A percentile compares a stretch with the other conserved stretches of the same genome.
Conservation (phyloP, 2,329 filamentous ascomycete genomes). For the Beauveria medogensis region DNA sequence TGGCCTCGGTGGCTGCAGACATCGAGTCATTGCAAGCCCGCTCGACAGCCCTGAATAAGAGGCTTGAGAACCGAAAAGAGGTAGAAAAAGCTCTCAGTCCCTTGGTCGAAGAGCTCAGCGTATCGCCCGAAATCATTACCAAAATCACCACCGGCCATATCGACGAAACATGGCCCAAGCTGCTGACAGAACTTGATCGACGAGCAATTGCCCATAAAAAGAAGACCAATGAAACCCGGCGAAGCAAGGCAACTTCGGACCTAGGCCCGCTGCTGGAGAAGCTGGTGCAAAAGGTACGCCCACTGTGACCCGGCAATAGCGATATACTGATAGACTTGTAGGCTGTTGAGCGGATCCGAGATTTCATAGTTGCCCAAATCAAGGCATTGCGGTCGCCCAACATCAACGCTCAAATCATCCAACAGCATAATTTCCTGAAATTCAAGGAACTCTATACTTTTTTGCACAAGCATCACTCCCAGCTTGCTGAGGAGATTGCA, state of each 20-base stretch:
- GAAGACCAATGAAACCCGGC: conserved; percentile 50
- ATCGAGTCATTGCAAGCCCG: conserved; percentile 89
- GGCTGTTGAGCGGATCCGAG: conserved; percentile 88
- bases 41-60: conserved; percentile 72
- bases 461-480: conserved; percentile 69
- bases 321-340: conserved; percentile 24
- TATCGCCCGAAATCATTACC: conserved; percentile 74
- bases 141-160: conserved; percentile 84
- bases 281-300: conserved; percentile 64
- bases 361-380: conserved; percentile 90
- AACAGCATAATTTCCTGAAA: conserved; percentile 81
- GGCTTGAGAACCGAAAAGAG: conserved; percentile 79
- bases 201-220: conserved; percentile 64
- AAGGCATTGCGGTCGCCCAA: conserved; percentile 89
- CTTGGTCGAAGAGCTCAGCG: conserved; percentile 82
- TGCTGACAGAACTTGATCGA: conserved; percentile 75
- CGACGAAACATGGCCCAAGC: conserved; percentile 81
- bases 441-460: conserved; percentile 87
- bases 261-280: conserved; percentile 78
- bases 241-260: conserved; percentile 72
- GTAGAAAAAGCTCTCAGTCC: conserved; percentile 84
- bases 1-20: conserved; percentile 85
- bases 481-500: conserved; percentile 81
- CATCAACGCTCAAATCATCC: conserved; percentile 94
- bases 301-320: background rate